Percentiles rank a stretch among this genome's conserved stretches.
phyloP scores from a whole-genome alignment of 352 stramenopile genomes.

The Globisporangium orthogonon region DNA sequence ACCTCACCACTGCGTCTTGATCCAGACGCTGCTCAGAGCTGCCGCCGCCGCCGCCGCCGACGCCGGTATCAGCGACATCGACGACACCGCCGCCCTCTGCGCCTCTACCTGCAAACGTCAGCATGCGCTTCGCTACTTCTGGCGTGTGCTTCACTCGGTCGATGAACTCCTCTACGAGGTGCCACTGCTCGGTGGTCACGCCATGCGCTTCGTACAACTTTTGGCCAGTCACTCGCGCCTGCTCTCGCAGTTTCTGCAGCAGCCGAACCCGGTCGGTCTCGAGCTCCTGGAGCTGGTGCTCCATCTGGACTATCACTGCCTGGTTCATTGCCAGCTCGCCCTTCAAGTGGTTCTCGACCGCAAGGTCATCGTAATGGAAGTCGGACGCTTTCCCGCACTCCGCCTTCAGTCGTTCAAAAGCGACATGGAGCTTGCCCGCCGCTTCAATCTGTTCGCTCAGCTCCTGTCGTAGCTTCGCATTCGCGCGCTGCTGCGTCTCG shows the following conservation, averaged over 20 bases:
- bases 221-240: constrained; percentile 34
- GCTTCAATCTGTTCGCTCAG: constrained; percentile 61
- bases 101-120: constrained; percentile 3
- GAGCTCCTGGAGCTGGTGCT: constrained; percentile 55
- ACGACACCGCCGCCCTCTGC: too few relatives aligned
- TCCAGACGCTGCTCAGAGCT: constrained; percentile 1
- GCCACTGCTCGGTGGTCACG: constrained; percentile 48
- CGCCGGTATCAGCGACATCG: constrained; percentile 1
- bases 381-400: constrained; percentile 34
- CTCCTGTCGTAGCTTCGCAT: constrained; percentile 47
- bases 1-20: constrained; percentile 9
- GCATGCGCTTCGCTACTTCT: constrained; percentile 38
- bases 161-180: constrained; percentile 61
- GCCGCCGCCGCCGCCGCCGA: constrained; percentile 3
- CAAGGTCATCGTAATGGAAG: constrained; percentile 62
- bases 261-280: constrained; percentile 54
- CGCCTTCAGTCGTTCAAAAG: constrained; percentile 54
- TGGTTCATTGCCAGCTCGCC: constrained; percentile 50
- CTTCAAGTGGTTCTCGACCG: constrained; percentile 41
- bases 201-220: constrained; percentile 55
- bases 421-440: constrained; percentile 38
- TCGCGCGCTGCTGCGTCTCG: constrained; percentile 48
- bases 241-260: constrained; percentile 49
- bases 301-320: constrained; percentile 50
- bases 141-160: constrained; percentile 50